Percentiles rank a stretch among this genome's conserved stretches.
phyloP scores from a whole-genome alignment of 2,329 filamentous ascomycete species.

The Neopestalotiopsis clavispora region DNA sequence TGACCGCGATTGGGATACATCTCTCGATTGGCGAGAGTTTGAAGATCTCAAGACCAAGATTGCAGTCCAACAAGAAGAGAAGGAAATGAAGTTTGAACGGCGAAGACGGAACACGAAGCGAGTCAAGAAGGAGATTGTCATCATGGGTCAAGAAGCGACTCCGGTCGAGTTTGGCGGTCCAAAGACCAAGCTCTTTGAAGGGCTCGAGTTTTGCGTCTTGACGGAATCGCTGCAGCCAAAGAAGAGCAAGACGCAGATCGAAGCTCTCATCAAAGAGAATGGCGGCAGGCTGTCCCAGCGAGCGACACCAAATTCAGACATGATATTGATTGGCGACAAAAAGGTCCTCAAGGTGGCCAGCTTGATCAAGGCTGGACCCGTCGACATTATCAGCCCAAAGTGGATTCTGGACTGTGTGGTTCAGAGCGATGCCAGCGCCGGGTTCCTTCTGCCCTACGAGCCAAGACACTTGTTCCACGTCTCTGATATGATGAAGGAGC shows the following conservation, averaged over 20 bases:
- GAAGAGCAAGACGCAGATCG: conserved; percentile 78
- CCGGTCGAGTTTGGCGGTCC: conserved; percentile 56
- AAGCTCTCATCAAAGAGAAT: conserved; percentile 80
- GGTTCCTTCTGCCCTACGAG: conserved; percentile 66
- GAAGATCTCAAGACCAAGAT: conserved; percentile 69
- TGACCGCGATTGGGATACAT: conserved; percentile 85
- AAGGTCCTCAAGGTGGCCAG: conserved; percentile 82
- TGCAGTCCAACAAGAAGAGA: conserved; percentile 74
- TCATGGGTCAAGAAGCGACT: conserved; percentile 70
- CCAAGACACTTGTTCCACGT: conserved; percentile 74
- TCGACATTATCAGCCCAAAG: conserved; percentile 75
- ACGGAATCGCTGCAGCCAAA: conserved; percentile 77
- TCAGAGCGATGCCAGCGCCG: conserved; percentile 46
- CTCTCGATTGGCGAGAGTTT: conserved; percentile 80
- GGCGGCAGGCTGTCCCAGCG: conserved; percentile 82
- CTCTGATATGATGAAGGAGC: conserved; percentile 57
- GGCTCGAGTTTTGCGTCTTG: conserved; percentile 81
- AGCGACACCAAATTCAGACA: conserved; percentile 63
- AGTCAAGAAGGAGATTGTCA: conserved; percentile 70
- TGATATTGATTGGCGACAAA: conserved; percentile 80
- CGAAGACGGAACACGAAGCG: conserved; percentile 61
- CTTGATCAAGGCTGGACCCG: conserved; percentile 72
- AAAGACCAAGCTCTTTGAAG: conserved; percentile 71
- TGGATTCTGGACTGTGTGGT: conserved; percentile 87
- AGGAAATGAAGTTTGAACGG: conserved; percentile 77